Evolutionary conservation across 306 rosid species (phyloP).

Genomic region (Aeschynomene evenia): DNA sequence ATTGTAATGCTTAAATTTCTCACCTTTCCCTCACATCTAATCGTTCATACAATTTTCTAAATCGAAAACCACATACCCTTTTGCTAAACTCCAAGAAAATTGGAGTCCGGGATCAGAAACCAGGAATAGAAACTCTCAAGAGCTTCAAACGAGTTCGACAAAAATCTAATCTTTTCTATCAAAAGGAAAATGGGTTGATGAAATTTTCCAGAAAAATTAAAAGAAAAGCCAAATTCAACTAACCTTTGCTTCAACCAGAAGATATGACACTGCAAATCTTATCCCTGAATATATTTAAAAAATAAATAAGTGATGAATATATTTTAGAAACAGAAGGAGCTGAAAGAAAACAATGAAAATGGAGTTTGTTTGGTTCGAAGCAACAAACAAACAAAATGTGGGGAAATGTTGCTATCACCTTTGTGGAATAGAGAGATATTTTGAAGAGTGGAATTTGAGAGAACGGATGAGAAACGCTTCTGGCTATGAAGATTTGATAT

Average conservation of each 20-base stretch:
- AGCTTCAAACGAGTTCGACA: neutral
- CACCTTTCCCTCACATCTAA: neutral
- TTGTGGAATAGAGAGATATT: constrained; percentile 20
- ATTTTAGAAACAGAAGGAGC: constrained; percentile 8
- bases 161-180: constrained; percentile 7
- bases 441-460: constrained; percentile 1
- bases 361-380: constrained; percentile 26
- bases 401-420: constrained; percentile 2
- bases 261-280: constrained; percentile 16
- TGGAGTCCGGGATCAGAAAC: neutral
- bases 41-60: neutral
- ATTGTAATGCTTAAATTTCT: constrained; percentile 14
- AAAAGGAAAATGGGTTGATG: constrained; percentile 31
- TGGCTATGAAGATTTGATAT: neutral
- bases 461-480: constrained; percentile 8
- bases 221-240: neutral
- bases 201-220: constrained; percentile 7
- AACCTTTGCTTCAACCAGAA: constrained; percentile 42
- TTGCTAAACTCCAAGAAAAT: constrained; percentile 15
- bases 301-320: neutral
- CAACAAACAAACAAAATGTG: neutral
- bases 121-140: neutral
- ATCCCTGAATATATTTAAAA: constrained; percentile 13
- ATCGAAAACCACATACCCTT: constrained; percentile 17
- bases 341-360: neutral